Base-by-base conservation (phyloP, 192 early-diverging fungal genomes). In the Hyaloraphidium curvatum region DNA sequence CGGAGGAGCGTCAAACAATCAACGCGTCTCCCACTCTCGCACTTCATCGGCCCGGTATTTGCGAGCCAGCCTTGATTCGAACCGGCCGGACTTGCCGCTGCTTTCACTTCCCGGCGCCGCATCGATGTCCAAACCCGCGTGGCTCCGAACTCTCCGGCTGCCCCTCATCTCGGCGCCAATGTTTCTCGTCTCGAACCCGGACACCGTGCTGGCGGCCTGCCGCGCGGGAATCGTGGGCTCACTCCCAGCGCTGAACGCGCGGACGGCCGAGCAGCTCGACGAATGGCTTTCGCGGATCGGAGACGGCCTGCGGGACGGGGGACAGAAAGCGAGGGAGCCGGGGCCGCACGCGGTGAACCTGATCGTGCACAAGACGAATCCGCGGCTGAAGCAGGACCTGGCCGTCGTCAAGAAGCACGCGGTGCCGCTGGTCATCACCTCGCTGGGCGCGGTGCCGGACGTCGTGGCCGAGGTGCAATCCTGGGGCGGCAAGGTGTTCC, bases 321-420 rank as follows among this genome's bases (percentile, higher is more conserved):
- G n/a, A n/a, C 26, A 11, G 11, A 22, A 29, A 2, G 52, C 27
- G 16, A 2, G 2, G 23, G 23, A 58, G 2, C 9, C 23, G 2
- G 43, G 50, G n/a, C 52, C 56, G 22, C 59, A 55, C 48, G 62
- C 43, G 2, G 62, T 63, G 2, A 63, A 63, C 43, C 51, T 63
- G 23, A 63, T 63, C 51, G 62, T 63, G 19, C 62, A 63, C 58
- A 59, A 59, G 28, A 59, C 57, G 7, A 63, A 63, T 28, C 60
- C 54, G 35, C 39, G 57, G 53, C 54, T 63, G 27, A 14, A 51
- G 17, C 11, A 14, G 28, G 51, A 63, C 51, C 21, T 63, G 1
- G 54, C 59, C 23, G n/a, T 39, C 23, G 39, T 63, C n/a, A 54
- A 59, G 14, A 57, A 63, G 50, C 53, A 59, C 33, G 21, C 51